A percentile compares a stretch with the other conserved stretches of the same genome.
These are phyloP conservation scores for Candida koratica DNA, from an alignment of 805 yeast species.

Conservation along the genomic window DNA sequence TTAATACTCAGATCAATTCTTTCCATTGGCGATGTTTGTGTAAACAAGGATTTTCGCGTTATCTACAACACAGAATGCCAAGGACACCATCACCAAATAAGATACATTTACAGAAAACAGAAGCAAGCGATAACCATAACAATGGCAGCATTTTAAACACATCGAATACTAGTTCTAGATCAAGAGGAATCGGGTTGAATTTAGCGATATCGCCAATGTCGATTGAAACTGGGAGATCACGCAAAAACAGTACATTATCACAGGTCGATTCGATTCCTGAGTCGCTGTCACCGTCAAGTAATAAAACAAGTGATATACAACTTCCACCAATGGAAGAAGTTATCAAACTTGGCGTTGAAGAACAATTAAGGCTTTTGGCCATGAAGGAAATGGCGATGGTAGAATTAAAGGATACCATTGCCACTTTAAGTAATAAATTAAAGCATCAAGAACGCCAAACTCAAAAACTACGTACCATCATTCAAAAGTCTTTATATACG, in stretches of 20 bases:
- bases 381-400: slow-evolving; percentile 64
- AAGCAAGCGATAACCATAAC: not conserved
- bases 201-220: slow-evolving; percentile 28
- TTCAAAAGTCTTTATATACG: slow-evolving; percentile 44
- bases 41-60: slow-evolving; percentile 4
- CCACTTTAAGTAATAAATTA: slow-evolving; percentile 38
- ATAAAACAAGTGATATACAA: slow-evolving; percentile 25
- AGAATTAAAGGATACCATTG: slow-evolving; percentile 56
- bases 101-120: not conserved
- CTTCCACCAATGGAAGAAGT: slow-evolving; percentile 32
- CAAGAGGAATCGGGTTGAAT: slow-evolving; percentile 32
- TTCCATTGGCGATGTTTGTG: slow-evolving; percentile 2
- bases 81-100: slow-evolving; percentile 13
- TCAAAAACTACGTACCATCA: slow-evolving; percentile 44
- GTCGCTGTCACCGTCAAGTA: slow-evolving; percentile 11
- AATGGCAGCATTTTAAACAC: not conserved
- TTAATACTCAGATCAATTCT: slow-evolving; percentile 15
- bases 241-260: slow-evolving; percentile 5
- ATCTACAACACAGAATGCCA: slow-evolving; percentile 3
- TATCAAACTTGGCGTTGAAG: slow-evolving; percentile 40
- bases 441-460: slow-evolving; percentile 46
- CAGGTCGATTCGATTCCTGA: slow-evolving; percentile 9
- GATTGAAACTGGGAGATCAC: slow-evolving; percentile 4
- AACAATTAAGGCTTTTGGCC: slow-evolving; percentile 57
- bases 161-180: slow-evolving; percentile 11